Percentiles rank a stretch among this genome's conserved stretches.
phyloP scores from a whole-genome alignment of 768 basidiomycete species.

The Auricularia sp. region DNA sequence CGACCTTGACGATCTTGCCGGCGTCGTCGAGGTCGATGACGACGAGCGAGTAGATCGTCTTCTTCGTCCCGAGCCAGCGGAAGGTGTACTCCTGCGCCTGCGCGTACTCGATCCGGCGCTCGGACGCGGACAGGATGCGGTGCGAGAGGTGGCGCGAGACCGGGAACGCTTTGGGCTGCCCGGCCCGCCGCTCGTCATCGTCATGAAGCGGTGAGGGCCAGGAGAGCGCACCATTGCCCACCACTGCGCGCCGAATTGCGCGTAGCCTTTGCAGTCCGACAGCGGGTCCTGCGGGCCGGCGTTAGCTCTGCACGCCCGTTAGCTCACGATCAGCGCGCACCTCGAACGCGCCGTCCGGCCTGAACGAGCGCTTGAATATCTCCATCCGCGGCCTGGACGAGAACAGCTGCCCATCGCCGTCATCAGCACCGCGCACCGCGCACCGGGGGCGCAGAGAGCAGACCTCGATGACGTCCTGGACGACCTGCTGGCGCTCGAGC shows the following conservation, averaged over 20 bases:
- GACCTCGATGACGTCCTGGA: conserved; percentile 14
- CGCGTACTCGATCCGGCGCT: conserved; percentile 48
- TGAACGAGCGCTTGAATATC: conserved; percentile 15
- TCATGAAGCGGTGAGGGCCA: neutral
- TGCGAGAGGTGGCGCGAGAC: conserved; percentile 39
- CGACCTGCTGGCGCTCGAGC: conserved; percentile 10
- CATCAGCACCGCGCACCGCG: neutral
- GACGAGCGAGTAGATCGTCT: conserved; percentile 49
- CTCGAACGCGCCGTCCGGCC: conserved; percentile 14
- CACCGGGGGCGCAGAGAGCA: neutral
- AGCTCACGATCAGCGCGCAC: conserved; percentile 5
- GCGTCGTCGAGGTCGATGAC: conserved; percentile 56
- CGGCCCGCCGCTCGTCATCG: neutral
- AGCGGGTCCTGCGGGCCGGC: conserved; percentile 35
- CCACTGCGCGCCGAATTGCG: conserved; percentile 48
- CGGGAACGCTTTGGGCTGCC: conserved; percentile 45
- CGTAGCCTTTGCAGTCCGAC: conserved; percentile 38
- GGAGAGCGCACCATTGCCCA: conserved; percentile 39
- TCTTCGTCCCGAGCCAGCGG: conserved; percentile 42
- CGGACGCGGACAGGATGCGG: conserved; percentile 51
- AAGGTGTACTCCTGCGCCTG: conserved; percentile 54
- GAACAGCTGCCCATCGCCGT: conserved; percentile 8
- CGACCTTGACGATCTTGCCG: conserved; percentile 47
- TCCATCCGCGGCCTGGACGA: conserved; percentile 12
- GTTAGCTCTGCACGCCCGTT: neutral